A percentile compares a stretch with the other conserved stretches of the same genome.
Evolutionary conservation across 768 basidiomycete genomes (phyloP).

Genomic region (Calvatia gigantea): DNA sequence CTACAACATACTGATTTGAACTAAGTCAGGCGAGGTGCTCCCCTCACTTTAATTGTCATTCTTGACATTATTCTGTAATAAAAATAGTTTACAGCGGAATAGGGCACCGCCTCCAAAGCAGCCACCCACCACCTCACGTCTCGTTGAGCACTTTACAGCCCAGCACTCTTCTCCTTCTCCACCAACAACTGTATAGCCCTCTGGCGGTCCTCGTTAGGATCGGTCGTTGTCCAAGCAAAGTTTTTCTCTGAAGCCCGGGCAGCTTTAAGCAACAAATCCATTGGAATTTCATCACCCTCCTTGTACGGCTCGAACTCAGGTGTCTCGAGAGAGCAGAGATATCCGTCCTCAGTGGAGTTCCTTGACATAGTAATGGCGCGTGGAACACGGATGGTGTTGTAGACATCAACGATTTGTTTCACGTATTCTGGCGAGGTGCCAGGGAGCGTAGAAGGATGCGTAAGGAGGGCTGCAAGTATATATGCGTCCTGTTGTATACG

Average conservation of each 20-base stretch:
- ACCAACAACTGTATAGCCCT: background rate
- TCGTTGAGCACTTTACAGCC: background rate
- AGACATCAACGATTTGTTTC: slow-evolving; percentile 16
- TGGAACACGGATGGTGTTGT: slow-evolving; percentile 24
- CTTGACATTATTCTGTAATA: no score
- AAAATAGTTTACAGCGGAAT: no score
- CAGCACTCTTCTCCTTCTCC: background rate
- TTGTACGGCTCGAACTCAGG: slow-evolving; percentile 23
- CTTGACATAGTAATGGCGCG: slow-evolving; percentile 20
- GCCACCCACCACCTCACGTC: background rate
- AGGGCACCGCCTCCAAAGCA: no score
- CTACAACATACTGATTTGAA: no score
- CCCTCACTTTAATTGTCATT: no score
- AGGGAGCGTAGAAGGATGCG: slow-evolving; percentile 31
- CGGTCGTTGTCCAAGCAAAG: slow-evolving; percentile 25
- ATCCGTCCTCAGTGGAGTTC: slow-evolving; percentile 12
- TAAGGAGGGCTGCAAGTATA: slow-evolving; percentile 33
- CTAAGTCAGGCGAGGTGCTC: no score
- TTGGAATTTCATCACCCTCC: slow-evolving; percentile 22
- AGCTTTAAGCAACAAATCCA: slow-evolving; percentile 18
- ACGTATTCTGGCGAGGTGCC: background rate
- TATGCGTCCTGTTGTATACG: slow-evolving; percentile 38
- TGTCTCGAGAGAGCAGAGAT: slow-evolving; percentile 14
- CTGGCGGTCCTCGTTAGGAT: slow-evolving; percentile 21
- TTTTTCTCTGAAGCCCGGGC: slow-evolving; percentile 18